Conservation (phyloP, 345 rosid genomes). For the Salix udensis region DNA sequence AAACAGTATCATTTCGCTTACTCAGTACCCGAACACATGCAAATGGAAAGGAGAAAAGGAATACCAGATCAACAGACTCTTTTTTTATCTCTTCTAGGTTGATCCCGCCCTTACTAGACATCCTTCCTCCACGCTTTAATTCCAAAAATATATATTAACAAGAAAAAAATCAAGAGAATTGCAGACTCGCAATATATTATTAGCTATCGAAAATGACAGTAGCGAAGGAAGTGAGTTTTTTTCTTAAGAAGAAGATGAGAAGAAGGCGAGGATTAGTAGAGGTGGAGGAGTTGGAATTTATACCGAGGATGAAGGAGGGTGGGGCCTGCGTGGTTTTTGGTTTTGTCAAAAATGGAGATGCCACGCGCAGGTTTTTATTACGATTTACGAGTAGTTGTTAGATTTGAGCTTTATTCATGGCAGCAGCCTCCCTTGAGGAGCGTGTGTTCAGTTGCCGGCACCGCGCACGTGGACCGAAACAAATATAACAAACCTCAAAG, state of each 20-base stretch:
- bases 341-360: slow-evolving; percentile 1
- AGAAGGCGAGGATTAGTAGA: background rate
- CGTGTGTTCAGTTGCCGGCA: background rate
- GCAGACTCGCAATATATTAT: background rate
- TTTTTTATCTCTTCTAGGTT: slow-evolving; percentile 63
- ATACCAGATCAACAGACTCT: slow-evolving; percentile 78
- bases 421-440: too few relatives aligned
- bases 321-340: background rate
- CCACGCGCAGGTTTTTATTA: slow-evolving; percentile 10
- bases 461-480: background rate
- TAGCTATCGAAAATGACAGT: background rate
- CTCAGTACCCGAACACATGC: background rate
- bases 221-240: background rate
- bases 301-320: background rate
- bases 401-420: too few relatives aligned
- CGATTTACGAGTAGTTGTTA: background rate
- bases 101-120: slow-evolving; percentile 39
- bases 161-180: background rate
- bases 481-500: background rate
- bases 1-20: background rate
- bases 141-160: too few relatives aligned
- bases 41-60: background rate
- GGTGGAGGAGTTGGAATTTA: background rate
- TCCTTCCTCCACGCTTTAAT: background rate
- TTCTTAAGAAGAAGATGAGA: background rate